Conservation (phyloP, 495 filamentous ascomycete species). For the Penicillium psychrofluorescens region DNA sequence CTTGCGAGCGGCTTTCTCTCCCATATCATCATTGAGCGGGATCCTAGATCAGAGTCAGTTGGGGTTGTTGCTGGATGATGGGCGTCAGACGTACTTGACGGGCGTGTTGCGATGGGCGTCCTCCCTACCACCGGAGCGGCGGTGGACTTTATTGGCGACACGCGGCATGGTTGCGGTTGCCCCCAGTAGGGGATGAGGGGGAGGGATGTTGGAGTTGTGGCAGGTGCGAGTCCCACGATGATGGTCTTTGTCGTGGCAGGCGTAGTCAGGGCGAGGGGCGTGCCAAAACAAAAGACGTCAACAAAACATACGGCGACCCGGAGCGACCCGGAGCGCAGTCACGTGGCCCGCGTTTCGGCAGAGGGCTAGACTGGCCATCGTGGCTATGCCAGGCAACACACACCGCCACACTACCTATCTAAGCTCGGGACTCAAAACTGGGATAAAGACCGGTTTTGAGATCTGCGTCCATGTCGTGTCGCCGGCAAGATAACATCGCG, state of each 20-base stretch:
- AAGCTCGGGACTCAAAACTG: not conserved
- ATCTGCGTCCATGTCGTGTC: too few relatives aligned
- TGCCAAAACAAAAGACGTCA: constrained; percentile 24
- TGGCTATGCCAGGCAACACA: too few relatives aligned
- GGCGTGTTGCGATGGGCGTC: constrained; percentile 59
- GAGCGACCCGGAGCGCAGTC: constrained; percentile 12
- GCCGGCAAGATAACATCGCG: not conserved
- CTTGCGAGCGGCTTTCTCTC: constrained; percentile 82
- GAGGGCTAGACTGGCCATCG: too few relatives aligned
- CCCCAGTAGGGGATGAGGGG: constrained; percentile 19
- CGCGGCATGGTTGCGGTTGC: constrained; percentile 58
- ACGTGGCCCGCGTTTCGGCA: constrained; percentile 2
- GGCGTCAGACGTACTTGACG: constrained; percentile 49
- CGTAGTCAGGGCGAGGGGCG: constrained; percentile 9
- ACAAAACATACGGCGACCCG: constrained; percentile 27
- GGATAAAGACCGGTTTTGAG: not conserved
- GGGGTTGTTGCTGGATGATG: too few relatives aligned
- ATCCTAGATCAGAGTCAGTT: constrained; percentile 39
- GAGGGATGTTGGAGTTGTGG: constrained; percentile 1
- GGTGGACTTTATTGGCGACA: constrained; percentile 51
- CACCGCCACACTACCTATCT: too few relatives aligned
- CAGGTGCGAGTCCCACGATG: not conserved
- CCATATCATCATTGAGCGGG: constrained; percentile 90
- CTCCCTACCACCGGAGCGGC: constrained; percentile 43
- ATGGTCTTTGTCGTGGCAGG: constrained; percentile 9